phyloP scores from a whole-genome alignment of 1,284 basidiomycete species.

The Puccinia novopanici region DNA sequence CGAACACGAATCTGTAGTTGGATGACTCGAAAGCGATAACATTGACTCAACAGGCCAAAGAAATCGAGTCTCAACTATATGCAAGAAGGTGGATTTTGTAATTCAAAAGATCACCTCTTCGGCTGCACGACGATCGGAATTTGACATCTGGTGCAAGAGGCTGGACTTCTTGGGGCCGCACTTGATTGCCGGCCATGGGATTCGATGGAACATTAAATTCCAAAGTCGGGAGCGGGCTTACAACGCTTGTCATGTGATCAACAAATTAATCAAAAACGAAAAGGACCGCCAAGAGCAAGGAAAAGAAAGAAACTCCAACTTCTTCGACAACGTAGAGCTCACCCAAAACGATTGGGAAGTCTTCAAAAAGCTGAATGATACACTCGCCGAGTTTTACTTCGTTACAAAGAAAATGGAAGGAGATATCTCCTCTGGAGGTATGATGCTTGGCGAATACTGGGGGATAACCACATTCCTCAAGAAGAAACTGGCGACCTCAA shows the following conservation, averaged over 20 bases:
- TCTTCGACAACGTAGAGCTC: background rate
- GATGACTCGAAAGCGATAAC: too few species aligned
- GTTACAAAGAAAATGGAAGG: slow-evolving; percentile 1
- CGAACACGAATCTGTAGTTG: too few species aligned
- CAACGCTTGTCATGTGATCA: background rate
- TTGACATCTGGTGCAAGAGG: background rate
- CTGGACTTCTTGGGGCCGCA: background rate
- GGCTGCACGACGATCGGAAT: background rate
- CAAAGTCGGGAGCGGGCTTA: background rate
- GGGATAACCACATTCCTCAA: background rate
- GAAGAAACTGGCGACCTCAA: background rate
- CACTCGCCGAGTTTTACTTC: background rate
- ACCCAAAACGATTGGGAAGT: background rate
- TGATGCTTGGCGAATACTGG: slow-evolving; percentile 2
- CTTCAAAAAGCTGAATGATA: background rate
- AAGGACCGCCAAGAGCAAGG: background rate
- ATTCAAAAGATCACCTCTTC: slow-evolving; percentile 2
- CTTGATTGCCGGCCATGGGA: slow-evolving; percentile 9
- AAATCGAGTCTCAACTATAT: too few species aligned
- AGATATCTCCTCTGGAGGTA: background rate
- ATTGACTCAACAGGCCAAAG: background rate
- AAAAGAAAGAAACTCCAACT: too few species aligned
- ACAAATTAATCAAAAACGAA: background rate
- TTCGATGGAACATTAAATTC: background rate
- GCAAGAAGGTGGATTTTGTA: slow-evolving; percentile 1